phyloP scores from a whole-genome alignment of 1,284 basidiomycete species.

The Limonomyces culmigenus region DNA sequence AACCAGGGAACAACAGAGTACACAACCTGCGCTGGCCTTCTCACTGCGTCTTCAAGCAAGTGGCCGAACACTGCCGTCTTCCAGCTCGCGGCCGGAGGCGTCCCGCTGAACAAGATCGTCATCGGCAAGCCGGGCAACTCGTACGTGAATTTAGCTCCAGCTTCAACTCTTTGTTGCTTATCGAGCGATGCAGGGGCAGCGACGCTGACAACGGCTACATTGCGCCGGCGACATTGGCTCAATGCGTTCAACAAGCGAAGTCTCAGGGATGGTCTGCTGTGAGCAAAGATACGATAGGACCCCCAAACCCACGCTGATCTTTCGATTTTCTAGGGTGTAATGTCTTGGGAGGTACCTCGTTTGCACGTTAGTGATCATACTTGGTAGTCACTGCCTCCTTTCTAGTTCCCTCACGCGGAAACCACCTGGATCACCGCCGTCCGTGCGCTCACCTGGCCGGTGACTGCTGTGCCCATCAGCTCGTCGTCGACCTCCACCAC shows the following conservation, averaged over 20 bases:
- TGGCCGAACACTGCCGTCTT: conserved; percentile 11
- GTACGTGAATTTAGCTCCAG: no score
- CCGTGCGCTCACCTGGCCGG: conserved; percentile 23
- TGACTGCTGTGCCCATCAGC: no score
- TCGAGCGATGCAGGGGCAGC: no score
- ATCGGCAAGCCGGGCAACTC: conserved; percentile 11
- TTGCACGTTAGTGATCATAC: no score
- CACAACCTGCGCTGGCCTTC: conserved; percentile 8
- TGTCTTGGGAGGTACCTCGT: no score
- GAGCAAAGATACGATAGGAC: no score
- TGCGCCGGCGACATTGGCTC: conserved; percentile 28
- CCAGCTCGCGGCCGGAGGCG: conserved; percentile 9
- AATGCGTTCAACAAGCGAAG: conserved; percentile 36
- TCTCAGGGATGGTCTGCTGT: conserved; percentile 40
- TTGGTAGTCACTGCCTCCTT: no score
- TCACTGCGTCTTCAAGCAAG: conserved; percentile 6
- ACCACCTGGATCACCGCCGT: conserved; percentile 31
- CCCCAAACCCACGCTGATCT: no score
- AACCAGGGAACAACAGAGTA: conserved; percentile 9
- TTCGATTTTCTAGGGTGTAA: no score
- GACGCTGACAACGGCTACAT: conserved; percentile 36
- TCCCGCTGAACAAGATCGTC: conserved; percentile 11
- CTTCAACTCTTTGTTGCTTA: no score
- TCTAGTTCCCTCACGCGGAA: conserved; percentile 26
- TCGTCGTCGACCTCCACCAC: no score